Conservation (phyloP, 805 yeast species). For the Metschnikowia hibisci region DNA sequence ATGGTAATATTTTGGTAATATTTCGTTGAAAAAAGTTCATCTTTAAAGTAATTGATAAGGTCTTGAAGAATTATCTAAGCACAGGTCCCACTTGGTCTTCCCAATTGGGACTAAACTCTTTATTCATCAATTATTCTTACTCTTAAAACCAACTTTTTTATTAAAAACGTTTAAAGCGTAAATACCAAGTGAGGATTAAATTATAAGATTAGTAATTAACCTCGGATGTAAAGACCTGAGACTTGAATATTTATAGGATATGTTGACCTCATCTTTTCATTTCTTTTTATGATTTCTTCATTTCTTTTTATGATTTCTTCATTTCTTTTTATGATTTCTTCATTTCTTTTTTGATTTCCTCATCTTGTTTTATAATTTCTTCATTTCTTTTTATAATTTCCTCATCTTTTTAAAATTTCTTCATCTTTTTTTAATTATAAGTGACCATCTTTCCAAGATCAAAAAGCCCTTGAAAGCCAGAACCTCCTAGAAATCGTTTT, state of each 20-base stretch:
- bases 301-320: too few relatives aligned
- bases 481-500: conserved; percentile 68
- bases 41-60: conserved; percentile 60
- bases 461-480: conserved; percentile 63
- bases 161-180: conserved; percentile 70
- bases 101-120: conserved; percentile 71
- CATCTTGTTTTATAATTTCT: too few relatives aligned
- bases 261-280: conserved; percentile 61
- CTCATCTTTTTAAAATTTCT: conserved; percentile 56
- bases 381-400: too few relatives aligned
- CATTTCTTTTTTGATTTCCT: too few relatives aligned
- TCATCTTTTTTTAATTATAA: conserved; percentile 64
- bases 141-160: conserved; percentile 77
- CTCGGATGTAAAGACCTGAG: conserved; percentile 55
- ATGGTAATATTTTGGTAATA: too few relatives aligned
- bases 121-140: conserved; percentile 92
- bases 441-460: conserved; percentile 61
- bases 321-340: too few relatives aligned
- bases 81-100: conserved; percentile 85
- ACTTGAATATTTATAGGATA: conserved; percentile 51
- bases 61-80: conserved; percentile 83
- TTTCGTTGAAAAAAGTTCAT: conserved; percentile 55
- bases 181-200: conserved; percentile 66
- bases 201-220: conserved; percentile 58
- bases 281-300: too few relatives aligned